A percentile compares a stretch with the other conserved stretches of the same genome.
These are phyloP conservation scores for Eucalyptus urophylla DNA, from an alignment of 345 rosid genomes.

Conservation along the genomic window DNA sequence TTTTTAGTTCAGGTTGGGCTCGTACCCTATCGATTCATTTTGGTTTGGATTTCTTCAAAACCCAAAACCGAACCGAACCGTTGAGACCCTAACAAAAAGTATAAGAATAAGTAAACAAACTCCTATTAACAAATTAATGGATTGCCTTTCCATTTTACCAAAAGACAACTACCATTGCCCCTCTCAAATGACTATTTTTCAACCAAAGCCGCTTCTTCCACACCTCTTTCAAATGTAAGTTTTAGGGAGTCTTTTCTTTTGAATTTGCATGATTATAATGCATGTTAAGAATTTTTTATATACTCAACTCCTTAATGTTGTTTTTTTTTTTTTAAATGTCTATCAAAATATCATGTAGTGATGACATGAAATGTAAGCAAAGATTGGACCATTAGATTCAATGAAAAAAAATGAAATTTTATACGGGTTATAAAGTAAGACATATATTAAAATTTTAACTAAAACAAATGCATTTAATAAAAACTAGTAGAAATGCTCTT, in stretches of 20 bases:
- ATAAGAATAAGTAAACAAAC: background rate
- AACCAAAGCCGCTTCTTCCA: background rate
- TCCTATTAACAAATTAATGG: background rate
- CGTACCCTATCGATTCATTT: too few species aligned
- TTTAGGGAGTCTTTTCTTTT: background rate
- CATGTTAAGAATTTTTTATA: background rate
- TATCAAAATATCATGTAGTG: background rate
- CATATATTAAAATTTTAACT: background rate
- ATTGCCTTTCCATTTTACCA: background rate
- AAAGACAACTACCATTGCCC: background rate
- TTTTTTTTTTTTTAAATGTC: background rate
- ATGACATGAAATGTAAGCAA: background rate
- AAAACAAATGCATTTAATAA: background rate
- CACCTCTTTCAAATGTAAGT: background rate
- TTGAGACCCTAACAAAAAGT: background rate
- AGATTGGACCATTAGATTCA: background rate
- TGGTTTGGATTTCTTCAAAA: too few species aligned
- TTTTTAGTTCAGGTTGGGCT: accelerated
- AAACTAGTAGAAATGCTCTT: background rate
- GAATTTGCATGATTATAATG: background rate
- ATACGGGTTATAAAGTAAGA: background rate
- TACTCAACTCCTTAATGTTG: background rate
- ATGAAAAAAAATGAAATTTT: background rate
- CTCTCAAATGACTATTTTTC: background rate
- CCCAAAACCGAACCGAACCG: accelerated